Base-by-base conservation (phyloP, 495 filamentous ascomycete genomes). In the Daldinia childiae region DNA sequence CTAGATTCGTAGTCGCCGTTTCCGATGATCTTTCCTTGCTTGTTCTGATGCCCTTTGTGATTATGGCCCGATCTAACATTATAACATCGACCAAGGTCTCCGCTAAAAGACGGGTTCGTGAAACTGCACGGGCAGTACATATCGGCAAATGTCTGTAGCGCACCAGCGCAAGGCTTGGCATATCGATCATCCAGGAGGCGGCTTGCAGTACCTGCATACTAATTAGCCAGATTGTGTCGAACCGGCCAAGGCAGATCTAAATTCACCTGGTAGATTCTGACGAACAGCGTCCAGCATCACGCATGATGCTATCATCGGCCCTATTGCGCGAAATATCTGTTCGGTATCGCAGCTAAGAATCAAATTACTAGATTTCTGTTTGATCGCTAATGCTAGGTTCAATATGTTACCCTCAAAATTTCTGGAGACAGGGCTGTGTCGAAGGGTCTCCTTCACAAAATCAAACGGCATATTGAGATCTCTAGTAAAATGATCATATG, bases 401-500 rank as follows among this genome's bases (percentile, higher is more conserved):
- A 88, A 72, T 36, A 87, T 86, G 65, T 87, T 85, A 0, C 86
- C 85, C 26, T 82, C 82, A 77, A 88, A 86, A 58, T 85, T 83
- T 9, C 74, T 68, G 14, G 85, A 82, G 11, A 84, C 81, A 3
- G 82, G 82, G 50, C 81, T 85, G 29, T 80, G 78, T 12, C 74
- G 75, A 12, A 84, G 77, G 3, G 85, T 81, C 15, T 80, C 81
- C 61, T 83, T 73, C 26, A 87, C 81, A 64, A 90, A 87, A 69
- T 90, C 82, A 62, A 90, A 90, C 0, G 87, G 86, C 5, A 67
- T 76, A 55, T 87, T 79, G 4, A 86, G 79, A 45, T 81, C 71
- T 1, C 74, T 74, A 0, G 87, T 79, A 62, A 90, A 90, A 67
- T 90, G 87, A 34, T 87, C 82, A 60, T 86, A 89, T 0, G 84